Percentiles rank a stretch among this genome's conserved stretches.
Conservation (phyloP, 2,329 filamentous ascomycete genomes). For the Dactylellina sp. region DNA sequence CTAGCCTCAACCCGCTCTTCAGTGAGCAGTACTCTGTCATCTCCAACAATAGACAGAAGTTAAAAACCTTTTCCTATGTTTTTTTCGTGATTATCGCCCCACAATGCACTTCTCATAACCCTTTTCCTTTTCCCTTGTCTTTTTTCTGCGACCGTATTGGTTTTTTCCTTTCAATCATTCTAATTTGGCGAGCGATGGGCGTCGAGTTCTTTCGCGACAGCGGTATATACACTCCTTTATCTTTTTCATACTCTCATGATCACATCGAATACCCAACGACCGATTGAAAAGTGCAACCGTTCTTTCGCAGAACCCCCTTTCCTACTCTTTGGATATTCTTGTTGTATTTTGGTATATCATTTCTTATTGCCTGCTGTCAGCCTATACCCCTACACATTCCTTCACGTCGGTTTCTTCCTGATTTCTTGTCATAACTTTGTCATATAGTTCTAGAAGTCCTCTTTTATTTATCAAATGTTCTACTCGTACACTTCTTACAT, state of each 20-base stretch:
- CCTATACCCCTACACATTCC: slow-evolving; percentile 44
- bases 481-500: slow-evolving; percentile 12
- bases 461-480: slow-evolving; percentile 5
- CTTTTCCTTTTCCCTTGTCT: slow-evolving; percentile 34
- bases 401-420: slow-evolving; percentile 28
- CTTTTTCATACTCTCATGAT: slow-evolving; percentile 49
- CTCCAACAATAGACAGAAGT: slow-evolving; percentile 10
- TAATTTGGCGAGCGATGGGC: slow-evolving; percentile 56
- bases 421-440: slow-evolving; percentile 17
- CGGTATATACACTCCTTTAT: slow-evolving; percentile 56
- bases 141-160: slow-evolving; percentile 12
- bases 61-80: slow-evolving; percentile 40
- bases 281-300: slow-evolving; percentile 35
- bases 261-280: slow-evolving; percentile 49
- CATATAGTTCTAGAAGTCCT: slow-evolving; percentile 41
- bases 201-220: slow-evolving; percentile 58
- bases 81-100: slow-evolving; percentile 30
- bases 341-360: slow-evolving; percentile 17
- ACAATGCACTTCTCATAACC: slow-evolving; percentile 16
- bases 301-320: slow-evolving; percentile 53
- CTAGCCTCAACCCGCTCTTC: slow-evolving; percentile 31
- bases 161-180: slow-evolving; percentile 18
- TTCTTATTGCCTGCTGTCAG: slow-evolving; percentile 15
- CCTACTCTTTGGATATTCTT: slow-evolving; percentile 32
- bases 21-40: slow-evolving; percentile 24